A percentile compares a stretch with the other conserved stretches of the same genome.
Conservation (phyloP, 768 basidiomycete genomes). For the Asterophora lycoperdoides region DNA sequence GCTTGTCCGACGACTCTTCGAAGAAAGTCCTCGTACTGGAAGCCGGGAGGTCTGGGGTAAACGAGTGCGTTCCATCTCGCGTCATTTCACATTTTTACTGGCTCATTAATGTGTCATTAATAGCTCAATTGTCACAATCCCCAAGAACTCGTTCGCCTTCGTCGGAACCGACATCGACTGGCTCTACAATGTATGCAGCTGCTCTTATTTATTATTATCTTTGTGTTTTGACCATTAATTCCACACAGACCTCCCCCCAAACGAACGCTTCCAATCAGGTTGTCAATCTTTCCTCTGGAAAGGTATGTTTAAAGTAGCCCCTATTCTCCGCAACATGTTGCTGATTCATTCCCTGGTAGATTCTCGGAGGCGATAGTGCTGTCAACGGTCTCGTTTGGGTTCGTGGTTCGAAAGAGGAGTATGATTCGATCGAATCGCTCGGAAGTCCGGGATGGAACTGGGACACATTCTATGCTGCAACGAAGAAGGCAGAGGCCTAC, state of each 20-base stretch:
- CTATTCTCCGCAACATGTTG: neutral
- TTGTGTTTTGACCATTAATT: neutral
- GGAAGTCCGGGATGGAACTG: slow-evolving; percentile 33
- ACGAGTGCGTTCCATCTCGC: slow-evolving; percentile 16
- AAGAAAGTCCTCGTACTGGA: slow-evolving; percentile 29
- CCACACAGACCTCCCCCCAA: slow-evolving; percentile 21
- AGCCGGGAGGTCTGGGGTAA: slow-evolving; percentile 26
- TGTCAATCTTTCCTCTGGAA: slow-evolving; percentile 27
- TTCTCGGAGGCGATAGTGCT: slow-evolving; percentile 33
- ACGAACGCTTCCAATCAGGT: slow-evolving; percentile 18
- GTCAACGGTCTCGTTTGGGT: slow-evolving; percentile 35
- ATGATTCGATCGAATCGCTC: slow-evolving; percentile 26
- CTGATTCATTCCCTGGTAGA: too few relatives aligned
- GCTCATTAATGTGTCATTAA: too few relatives aligned
- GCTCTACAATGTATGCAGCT: slow-evolving; percentile 19
- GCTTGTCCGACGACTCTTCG: slow-evolving; percentile 23
- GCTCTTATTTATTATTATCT: neutral
- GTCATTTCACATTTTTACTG: too few relatives aligned
- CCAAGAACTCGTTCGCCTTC: slow-evolving; percentile 24
- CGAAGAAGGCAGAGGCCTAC: slow-evolving; percentile 22
- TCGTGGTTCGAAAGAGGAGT: slow-evolving; percentile 27
- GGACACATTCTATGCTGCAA: slow-evolving; percentile 28
- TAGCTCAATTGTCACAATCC: slow-evolving; percentile 27
- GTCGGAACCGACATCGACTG: slow-evolving; percentile 26
- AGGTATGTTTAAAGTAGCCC: slow-evolving; percentile 13